Evolutionary conservation across 306 rosid species (phyloP), one percentile per base, ranked within the genome.

Genomic region (Amphicarpaea edgeworthii): DNA sequence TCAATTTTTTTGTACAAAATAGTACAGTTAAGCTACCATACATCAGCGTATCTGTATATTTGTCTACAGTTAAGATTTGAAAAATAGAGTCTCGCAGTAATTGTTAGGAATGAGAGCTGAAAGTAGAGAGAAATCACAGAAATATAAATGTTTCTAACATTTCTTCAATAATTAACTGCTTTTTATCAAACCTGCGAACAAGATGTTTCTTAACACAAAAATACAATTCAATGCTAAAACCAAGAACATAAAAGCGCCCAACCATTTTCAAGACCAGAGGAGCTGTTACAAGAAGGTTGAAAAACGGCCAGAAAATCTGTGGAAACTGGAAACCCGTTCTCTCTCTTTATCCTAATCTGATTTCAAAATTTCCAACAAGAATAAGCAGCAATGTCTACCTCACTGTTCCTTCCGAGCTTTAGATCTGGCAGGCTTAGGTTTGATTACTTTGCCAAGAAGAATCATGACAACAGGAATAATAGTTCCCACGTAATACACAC

Each of bases 401-500:
- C 82, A 88, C 85, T 90, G 59, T 57, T 89, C 97, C 79, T 95
- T 95, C 80, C 83, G 85, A 76, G 89, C 74, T 66, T 89, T 92
- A 16, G 97, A 72, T 85, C 85, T 83, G 49, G 30, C 85, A 8
- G 91, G 90, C 85, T 38, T 93, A 28, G 99, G 98, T 82, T 91
- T 95, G 70, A 92, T 87, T 20, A 95, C 38, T 10, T 76, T 73
- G 42, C 96, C 81, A 19, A 95, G 93, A 55, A 92, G 81, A 84
- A 90, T 82, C 72, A 87, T 15, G 20, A 72, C 79, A 73, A 92
- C 8, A 3, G 99, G 99, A 79, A 95, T 17, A 78, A 85, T 21
- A 59, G 98, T 95, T 81, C 99, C 99, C 8, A 95, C 26, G 51
- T 53, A 95, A 79, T 89, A 85, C 77, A 92, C 97, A 4, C 99